Evolutionary conservation across 495 filamentous ascomycete species (phyloP).

Genomic region (Lepidopterella palustris): DNA sequence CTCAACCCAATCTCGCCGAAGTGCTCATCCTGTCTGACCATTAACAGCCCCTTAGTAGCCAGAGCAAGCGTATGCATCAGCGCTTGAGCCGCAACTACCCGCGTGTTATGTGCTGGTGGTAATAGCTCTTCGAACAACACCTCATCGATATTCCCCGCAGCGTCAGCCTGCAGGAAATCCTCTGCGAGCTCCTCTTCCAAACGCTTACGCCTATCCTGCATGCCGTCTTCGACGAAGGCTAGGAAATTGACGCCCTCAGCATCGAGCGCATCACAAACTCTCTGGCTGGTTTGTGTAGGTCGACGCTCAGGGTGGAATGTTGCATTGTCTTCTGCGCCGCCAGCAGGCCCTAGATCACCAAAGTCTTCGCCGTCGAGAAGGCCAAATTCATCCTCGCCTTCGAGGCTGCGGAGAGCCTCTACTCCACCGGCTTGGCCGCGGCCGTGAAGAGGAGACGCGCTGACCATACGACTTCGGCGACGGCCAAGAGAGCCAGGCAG

Average conservation of each 20-base stretch:
- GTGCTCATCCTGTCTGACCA: constrained; percentile 47
- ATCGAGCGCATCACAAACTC: constrained; percentile 46
- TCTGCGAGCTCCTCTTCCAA: constrained; percentile 37
- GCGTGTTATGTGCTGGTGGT: constrained; percentile 46
- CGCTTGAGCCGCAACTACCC: constrained; percentile 61
- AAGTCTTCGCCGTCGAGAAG: constrained; percentile 12
- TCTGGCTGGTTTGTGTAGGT: neutral
- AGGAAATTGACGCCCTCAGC: constrained; percentile 55
- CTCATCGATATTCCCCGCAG: constrained; percentile 34
- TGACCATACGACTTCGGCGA: constrained; percentile 46
- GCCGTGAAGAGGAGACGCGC: constrained; percentile 57
- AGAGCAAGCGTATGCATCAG: constrained; percentile 67
- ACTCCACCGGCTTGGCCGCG: constrained; percentile 42
- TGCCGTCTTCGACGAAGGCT: constrained; percentile 45
- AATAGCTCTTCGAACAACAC: constrained; percentile 57
- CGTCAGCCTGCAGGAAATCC: constrained; percentile 31
- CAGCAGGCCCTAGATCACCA: neutral
- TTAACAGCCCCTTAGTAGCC: constrained; percentile 55
- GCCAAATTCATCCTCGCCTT: constrained; percentile 28
- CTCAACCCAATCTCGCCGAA: constrained; percentile 38
- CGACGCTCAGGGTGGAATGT: constrained; percentile 20
- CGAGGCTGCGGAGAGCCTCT: constrained; percentile 39
- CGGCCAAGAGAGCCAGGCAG: constrained; percentile 28
- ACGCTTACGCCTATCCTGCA: constrained; percentile 30
- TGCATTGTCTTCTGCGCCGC: neutral